phyloP scores from a whole-genome alignment of 352 stramenopile species.

The Phytophthora nicotianae region DNA sequence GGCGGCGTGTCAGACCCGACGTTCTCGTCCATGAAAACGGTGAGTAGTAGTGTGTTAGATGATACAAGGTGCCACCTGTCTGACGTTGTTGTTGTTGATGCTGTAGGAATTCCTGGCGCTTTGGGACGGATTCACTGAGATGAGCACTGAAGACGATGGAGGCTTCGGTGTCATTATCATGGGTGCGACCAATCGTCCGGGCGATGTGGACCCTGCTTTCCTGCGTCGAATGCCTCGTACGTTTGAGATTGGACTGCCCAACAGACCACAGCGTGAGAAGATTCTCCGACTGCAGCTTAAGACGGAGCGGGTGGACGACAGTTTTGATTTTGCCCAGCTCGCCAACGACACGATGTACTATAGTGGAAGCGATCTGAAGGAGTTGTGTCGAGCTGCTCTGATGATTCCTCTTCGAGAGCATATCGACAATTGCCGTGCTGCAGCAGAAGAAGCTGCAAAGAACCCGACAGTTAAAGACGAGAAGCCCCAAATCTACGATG shows the following conservation, averaged over 20 bases:
- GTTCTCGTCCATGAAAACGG: slow-evolving; percentile 89
- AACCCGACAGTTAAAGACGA: slow-evolving; percentile 33
- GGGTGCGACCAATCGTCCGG: slow-evolving; percentile 95
- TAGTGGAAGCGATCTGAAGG: slow-evolving; percentile 96
- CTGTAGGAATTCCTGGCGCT: slow-evolving; percentile 96
- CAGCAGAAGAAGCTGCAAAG: slow-evolving; percentile 42
- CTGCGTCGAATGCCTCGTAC: slow-evolving; percentile 95
- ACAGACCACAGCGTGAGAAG: slow-evolving; percentile 86
- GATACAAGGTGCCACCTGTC: neutral
- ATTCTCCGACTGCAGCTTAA: slow-evolving; percentile 94
- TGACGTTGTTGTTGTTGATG: slow-evolving; percentile 15
- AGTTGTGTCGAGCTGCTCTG: slow-evolving; percentile 84
- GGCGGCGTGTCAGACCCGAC: slow-evolving; percentile 79
- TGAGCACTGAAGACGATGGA: slow-evolving; percentile 57
- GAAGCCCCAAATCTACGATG: slow-evolving; percentile 34
- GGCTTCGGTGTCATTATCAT: slow-evolving; percentile 95
- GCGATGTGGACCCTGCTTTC: slow-evolving; percentile 94
- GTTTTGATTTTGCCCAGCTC: slow-evolving; percentile 86
- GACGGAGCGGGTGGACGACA: slow-evolving; percentile 76
- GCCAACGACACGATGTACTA: slow-evolving; percentile 91
- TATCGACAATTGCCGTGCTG: slow-evolving; percentile 64
- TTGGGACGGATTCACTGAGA: slow-evolving; percentile 96
- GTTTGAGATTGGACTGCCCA: slow-evolving; percentile 95
- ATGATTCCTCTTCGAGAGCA: slow-evolving; percentile 90
- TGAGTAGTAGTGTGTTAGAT: slow-evolving; percentile 17